These are phyloP conservation scores for Tylopilus sp. DNA, from an alignment of 768 basidiomycete species.

Conservation along the genomic window DNA sequence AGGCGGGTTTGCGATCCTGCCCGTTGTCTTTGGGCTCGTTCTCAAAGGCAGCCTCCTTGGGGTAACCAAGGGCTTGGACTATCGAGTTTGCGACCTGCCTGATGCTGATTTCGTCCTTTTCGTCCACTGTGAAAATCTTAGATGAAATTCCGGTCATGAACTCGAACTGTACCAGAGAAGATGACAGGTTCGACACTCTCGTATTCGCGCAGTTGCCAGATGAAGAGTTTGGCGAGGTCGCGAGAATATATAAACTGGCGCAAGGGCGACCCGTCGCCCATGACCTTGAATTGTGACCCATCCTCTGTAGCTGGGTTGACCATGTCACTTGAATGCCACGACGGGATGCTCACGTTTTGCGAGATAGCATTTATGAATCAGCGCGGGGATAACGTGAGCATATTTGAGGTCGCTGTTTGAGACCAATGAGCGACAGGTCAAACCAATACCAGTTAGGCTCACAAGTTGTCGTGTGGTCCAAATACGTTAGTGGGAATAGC, in stretches of 20 bases:
- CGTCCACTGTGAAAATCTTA: conserved; percentile 57
- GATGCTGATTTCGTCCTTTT: conserved; percentile 94
- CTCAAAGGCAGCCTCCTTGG: conserved; percentile 80
- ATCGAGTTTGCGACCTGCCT: conserved; percentile 88
- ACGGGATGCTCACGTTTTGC: conserved; percentile 65
- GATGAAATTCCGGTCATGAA: background rate
- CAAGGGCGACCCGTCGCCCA: conserved; percentile 87
- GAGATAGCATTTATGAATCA: conserved; percentile 90
- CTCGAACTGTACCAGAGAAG: conserved; percentile 62
- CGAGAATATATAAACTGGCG: conserved; percentile 98
- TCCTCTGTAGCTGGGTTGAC: conserved; percentile 50
- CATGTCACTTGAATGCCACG: background rate
- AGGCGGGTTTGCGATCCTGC: conserved; percentile 94
- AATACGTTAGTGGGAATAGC: conserved; percentile 99
- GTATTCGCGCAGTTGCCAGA: conserved; percentile 90
- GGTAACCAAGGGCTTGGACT: conserved; percentile 75
- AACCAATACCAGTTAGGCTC: conserved; percentile 16
- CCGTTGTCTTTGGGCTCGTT: conserved; percentile 67
- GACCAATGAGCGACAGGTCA: conserved; percentile 2
- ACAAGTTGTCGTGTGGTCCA: conserved; percentile 94
- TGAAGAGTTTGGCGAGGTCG: conserved; percentile 92
- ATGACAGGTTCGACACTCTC: conserved; percentile 92
- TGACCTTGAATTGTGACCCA: conserved; percentile 79
- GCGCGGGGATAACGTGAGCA: conserved; percentile 91
- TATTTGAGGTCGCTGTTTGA: conserved; percentile 72